Evolutionary conservation across 2,329 filamentous ascomycete species (phyloP).

Genomic region (Alternaria panax): DNA sequence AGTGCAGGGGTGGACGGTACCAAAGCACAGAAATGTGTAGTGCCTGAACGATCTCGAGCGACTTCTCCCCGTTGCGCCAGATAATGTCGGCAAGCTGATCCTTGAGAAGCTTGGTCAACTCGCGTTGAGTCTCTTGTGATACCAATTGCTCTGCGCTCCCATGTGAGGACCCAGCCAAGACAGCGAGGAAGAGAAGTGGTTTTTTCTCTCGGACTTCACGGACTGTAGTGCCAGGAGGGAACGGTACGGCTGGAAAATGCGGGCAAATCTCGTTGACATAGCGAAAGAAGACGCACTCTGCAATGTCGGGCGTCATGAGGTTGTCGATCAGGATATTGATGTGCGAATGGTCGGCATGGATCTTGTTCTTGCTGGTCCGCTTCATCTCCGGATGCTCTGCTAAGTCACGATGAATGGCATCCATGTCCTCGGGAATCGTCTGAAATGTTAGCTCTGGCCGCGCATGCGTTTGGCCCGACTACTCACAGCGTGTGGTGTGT

Average conservation of each 20-base stretch:
- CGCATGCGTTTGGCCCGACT: not conserved
- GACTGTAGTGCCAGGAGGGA: slow-evolving; percentile 62
- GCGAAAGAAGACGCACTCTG: slow-evolving; percentile 64
- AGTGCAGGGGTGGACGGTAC: slow-evolving; percentile 84
- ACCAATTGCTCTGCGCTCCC: slow-evolving; percentile 55
- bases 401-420: slow-evolving; percentile 47
- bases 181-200: slow-evolving; percentile 66
- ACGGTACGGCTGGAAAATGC: slow-evolving; percentile 65
- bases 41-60: slow-evolving; percentile 81
- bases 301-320: slow-evolving; percentile 61
- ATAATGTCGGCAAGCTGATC: slow-evolving; percentile 76
- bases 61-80: slow-evolving; percentile 79
- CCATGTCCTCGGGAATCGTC: slow-evolving; percentile 50
- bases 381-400: slow-evolving; percentile 47
- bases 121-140: slow-evolving; percentile 64
- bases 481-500: slow-evolving; percentile 39
- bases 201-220: slow-evolving; percentile 64
- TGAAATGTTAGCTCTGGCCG: slow-evolving; percentile 17
- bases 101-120: slow-evolving; percentile 73
- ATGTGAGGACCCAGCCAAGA: slow-evolving; percentile 62
- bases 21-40: slow-evolving; percentile 78
- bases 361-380: slow-evolving; percentile 37
- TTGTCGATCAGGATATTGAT: slow-evolving; percentile 51
- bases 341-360: slow-evolving; percentile 47
- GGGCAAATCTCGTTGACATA: slow-evolving; percentile 63